Conservation (phyloP, 2,329 filamentous ascomycete species). For the Cryphonectria nitschkei region DNA sequence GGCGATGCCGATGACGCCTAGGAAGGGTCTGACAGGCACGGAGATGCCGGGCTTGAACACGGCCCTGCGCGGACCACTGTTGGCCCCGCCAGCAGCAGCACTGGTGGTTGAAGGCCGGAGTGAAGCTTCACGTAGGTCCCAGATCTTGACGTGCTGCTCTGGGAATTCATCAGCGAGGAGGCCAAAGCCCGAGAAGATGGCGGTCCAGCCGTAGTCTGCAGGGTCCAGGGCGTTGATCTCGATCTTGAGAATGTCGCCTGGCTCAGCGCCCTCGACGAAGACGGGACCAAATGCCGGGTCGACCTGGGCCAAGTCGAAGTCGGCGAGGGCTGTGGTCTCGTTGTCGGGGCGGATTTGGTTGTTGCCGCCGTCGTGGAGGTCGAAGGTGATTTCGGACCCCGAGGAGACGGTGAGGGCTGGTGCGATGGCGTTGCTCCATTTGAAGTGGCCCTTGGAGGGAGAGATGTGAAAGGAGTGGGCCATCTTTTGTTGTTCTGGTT, state of each 20-base stretch:
- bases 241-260: conserved; percentile 56
- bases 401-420: conserved; percentile 52
- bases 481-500: conserved; percentile 14
- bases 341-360: conserved; percentile 52
- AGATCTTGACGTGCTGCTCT: conserved; percentile 50
- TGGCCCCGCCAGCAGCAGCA: conserved; percentile 30
- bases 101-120: conserved; percentile 27
- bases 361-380: conserved; percentile 53
- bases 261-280: conserved; percentile 50
- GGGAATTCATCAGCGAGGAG: conserved; percentile 53
- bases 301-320: conserved; percentile 45
- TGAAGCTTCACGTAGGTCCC: conserved; percentile 43
- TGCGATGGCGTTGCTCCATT: conserved; percentile 51
- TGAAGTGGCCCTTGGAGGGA: conserved; percentile 44
- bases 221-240: conserved; percentile 52
- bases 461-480: conserved; percentile 36
- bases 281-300: conserved; percentile 58
- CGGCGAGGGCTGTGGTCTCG: conserved; percentile 42
- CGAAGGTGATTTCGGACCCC: conserved; percentile 51
- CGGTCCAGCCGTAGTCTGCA: conserved; percentile 56
- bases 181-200: conserved; percentile 54
- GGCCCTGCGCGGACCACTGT: conserved; percentile 35
- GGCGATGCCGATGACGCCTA: conserved; percentile 57
- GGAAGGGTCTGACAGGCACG: conserved; percentile 54
- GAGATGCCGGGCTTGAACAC: conserved; percentile 52